Base-by-base conservation (phyloP, 139 green algal genomes). In the Asterochloris sp. region DNA sequence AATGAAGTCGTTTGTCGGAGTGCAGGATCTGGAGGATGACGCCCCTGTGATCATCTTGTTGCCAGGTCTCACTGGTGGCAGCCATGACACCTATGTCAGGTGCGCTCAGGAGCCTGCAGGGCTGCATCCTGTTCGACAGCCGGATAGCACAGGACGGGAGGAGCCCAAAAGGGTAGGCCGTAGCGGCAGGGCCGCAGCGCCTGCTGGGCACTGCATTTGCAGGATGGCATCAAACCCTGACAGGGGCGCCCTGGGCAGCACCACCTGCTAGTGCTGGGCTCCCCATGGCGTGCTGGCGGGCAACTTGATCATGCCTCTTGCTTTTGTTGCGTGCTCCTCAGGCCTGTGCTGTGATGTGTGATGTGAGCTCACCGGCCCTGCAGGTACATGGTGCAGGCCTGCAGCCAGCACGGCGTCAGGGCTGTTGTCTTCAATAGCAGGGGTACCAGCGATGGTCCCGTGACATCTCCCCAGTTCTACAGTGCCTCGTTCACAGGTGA, bases 381-480 rank as follows among this genome's bases (percentile, higher is more conserved):
- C 62, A 86, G 93, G 76, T 92, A 98, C 79, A 89, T 91, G 17
- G 93, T 96, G 54, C 62, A 82, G 67, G 82, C 84, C 60, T 89
- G 89, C 0, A 71, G 82, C 11, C 76, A 77, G 29, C 82, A 84
- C 13, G 89, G 92, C 68, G 86, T 94, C 47, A 79, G 91, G 10
- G 78, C 91, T 0, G 76, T 96, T 21, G 94, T 98, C 26, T 98
- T 98, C 91, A 99, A 99, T 86, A 90, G 86, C 75, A 82, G 96
- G 0, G 96, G 95, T 73, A 99, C 95, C 23, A 91, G 88, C 13
- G 88, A 97, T 78, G 92, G 84, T 69, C 95, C 96, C 0, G 93
- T 99, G n/a, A 93, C 89, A 11, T 95, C 92, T 0, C 91, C 96
- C 0, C 96, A 97, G 84, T 99, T 98, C 86, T 99, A 99, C 91